Evolutionary conservation across 768 basidiomycete genomes (phyloP).

Genomic region (Mycena venus): DNA sequence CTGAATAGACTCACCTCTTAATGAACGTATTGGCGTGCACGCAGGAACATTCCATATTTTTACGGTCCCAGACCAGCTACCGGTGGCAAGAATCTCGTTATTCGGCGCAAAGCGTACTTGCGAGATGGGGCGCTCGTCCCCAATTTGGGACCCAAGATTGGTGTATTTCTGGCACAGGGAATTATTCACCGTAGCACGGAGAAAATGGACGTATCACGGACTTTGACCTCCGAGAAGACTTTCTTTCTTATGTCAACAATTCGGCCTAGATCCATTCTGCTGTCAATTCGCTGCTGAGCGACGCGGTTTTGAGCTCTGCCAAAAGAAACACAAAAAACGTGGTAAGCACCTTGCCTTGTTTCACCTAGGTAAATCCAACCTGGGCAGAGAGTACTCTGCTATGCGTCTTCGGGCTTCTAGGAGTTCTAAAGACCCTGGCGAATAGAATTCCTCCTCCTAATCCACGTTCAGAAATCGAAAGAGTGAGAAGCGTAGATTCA

Average conservation of each 20-base stretch:
- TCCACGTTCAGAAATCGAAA: conserved; percentile 10
- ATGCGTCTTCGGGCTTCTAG: conserved; percentile 87
- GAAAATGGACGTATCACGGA: conserved; percentile 48
- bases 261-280: conserved; percentile 86
- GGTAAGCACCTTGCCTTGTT: conserved; percentile 84
- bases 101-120: conserved; percentile 96
- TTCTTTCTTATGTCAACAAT: conserved; percentile 95
- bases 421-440: conserved; percentile 89
- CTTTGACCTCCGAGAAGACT: conserved; percentile 91
- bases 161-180: conserved; percentile 74
- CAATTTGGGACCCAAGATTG: conserved; percentile 97
- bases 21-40: conserved; percentile 82
- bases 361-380: conserved; percentile 81
- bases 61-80: conserved; percentile 95
- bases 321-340: conserved; percentile 56
- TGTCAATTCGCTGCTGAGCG: conserved; percentile 93
- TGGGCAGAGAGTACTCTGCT: conserved; percentile 94
- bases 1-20: conserved; percentile 69
- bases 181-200: background rate
- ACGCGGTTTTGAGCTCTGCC: conserved; percentile 95
- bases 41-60: conserved; percentile 97
- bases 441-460: conserved; percentile 96
- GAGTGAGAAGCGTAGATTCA: background rate
- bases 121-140: conserved; percentile 94
- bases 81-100: conserved; percentile 88